Conservation (phyloP, 2,329 filamentous ascomycete genomes). For the Drechslerella coelobrocha region DNA sequence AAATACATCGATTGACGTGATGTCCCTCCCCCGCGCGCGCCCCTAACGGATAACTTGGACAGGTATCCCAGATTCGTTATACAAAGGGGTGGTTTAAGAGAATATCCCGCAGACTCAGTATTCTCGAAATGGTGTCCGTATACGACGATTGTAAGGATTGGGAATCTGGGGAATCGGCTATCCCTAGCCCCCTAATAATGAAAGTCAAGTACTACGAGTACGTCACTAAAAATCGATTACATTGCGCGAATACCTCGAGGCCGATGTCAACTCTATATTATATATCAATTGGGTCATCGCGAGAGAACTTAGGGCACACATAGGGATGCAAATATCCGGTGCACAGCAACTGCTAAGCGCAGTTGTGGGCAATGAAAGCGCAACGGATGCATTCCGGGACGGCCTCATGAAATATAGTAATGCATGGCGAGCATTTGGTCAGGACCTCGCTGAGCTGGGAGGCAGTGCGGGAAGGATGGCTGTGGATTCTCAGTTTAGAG, state of each 20-base stretch:
- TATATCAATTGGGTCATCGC: neutral
- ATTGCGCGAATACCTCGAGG: neutral
- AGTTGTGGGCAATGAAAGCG: too few species aligned
- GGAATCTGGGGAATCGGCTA: neutral
- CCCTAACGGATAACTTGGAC: slow-evolving; percentile 19
- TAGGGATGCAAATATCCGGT: too few species aligned
- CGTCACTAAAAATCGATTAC: neutral
- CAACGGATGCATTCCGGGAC: too few species aligned
- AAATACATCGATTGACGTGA: neutral
- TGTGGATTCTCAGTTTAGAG: too few species aligned
- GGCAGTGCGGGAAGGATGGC: too few species aligned
- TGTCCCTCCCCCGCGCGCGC: slow-evolving; percentile 8
- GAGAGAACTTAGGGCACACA: neutral
- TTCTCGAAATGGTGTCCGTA: neutral
- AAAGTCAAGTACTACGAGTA: neutral
- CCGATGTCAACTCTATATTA: neutral
- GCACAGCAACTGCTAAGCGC: too few species aligned
- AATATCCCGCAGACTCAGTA: neutral
- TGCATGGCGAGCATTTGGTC: too few species aligned
- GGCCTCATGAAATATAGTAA: too few species aligned
- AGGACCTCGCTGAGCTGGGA: too few species aligned
- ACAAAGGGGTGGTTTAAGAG: neutral
- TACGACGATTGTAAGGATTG: neutral
- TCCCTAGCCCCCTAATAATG: neutral
- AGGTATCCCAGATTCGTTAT: neutral